Evolutionary conservation across 306 rosid species (phyloP), one percentile per base, ranked within the genome.

Genomic region (Medicago ruthenica): DNA sequence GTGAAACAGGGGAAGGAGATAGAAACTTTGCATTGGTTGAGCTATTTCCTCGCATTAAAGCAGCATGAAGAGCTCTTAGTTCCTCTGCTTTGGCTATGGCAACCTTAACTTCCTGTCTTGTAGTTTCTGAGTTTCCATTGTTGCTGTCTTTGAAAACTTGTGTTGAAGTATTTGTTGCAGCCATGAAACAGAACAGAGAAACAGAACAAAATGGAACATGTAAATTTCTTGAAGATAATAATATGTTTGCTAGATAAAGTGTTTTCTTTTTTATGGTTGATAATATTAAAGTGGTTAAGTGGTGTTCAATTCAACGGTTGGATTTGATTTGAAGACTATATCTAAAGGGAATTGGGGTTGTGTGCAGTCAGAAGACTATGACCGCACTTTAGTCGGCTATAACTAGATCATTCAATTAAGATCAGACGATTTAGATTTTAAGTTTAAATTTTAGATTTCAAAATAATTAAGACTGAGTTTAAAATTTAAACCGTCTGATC

Each of bases 31-130:
- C 85, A 87, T 79, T 85, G 34, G 85, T 67, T n/a, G 92, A 88
- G 81, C 84, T 90, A 73, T 74, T 89, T 70, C 92, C 96, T 84
- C 88, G 86, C 47, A 84, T 76, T 20, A 95, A 76, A 86, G 97
- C 89, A 40, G 97, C 99, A 67, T 95, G 99, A 40, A 95, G 91
- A 71, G 97, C 96, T 72, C 99, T 92, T 13, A 95, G 83, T 83
- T 95, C 99, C 70, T 88, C 96, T 3, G 99, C 97, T 86, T 95
- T 95, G 68, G 96, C 93, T 86, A 95, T 88, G 83, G 99, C 99
- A 0, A 74, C 85, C 40, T 92, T 90, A 76, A 95, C 86, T 84
- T 90, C 99, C 13, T 86, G 79, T 79, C 97, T 92, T 55, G 84
- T 84, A 48, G 86, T 84, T 67, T 90, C 91, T n/a, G 68, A 73